phyloP scores from a whole-genome alignment of 192 early-diverging fungal species.

The Umbelopsis vinacea region DNA sequence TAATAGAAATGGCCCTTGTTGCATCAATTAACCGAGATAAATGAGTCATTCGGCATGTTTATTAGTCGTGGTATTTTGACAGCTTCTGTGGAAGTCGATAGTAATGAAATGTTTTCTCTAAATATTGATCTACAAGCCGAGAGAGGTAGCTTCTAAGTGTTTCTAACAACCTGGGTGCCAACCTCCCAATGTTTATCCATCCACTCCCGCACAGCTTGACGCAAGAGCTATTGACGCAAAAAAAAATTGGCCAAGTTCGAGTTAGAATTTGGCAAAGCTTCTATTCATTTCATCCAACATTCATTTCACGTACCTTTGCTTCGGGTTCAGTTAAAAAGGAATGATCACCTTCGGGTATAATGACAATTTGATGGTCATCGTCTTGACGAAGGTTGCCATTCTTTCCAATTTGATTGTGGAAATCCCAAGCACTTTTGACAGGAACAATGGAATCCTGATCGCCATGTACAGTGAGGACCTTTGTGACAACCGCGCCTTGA shows the following conservation, averaged over 20 bases:
- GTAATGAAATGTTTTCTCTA: too few relatives aligned
- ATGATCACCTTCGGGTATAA: slow-evolving; percentile 29
- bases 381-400: neutral
- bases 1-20: too few relatives aligned
- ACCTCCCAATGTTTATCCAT: neutral
- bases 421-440: slow-evolving; percentile 46
- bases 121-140: neutral
- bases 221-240: neutral
- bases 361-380: slow-evolving; percentile 17
- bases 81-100: too few relatives aligned
- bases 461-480: slow-evolving; percentile 56
- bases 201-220: neutral
- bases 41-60: too few relatives aligned
- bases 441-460: slow-evolving; percentile 52
- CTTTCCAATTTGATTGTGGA: slow-evolving; percentile 42
- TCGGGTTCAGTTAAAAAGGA: slow-evolving; percentile 23
- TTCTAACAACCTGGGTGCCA: neutral
- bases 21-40: too few relatives aligned
- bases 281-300: neutral
- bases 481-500: slow-evolving; percentile 25
- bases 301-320: neutral
- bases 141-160: neutral
- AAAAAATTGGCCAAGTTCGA: too few relatives aligned
- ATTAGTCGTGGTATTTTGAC: too few relatives aligned
- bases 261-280: too few relatives aligned